Evolutionary conservation across 2,329 filamentous ascomycete genomes (phyloP).

Genomic region (Zymoseptoria brevis): DNA sequence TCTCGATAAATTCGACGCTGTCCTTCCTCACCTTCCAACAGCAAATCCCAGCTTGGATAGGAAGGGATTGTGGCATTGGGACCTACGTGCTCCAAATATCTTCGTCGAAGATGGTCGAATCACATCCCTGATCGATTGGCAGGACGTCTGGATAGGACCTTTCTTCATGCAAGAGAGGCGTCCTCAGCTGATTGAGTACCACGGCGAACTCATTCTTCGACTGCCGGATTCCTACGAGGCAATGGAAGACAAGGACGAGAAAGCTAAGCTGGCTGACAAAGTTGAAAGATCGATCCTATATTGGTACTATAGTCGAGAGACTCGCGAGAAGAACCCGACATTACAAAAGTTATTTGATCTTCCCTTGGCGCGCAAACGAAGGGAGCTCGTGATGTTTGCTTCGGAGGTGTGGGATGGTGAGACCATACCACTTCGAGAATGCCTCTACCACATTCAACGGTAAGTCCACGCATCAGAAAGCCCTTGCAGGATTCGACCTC

Average conservation of each 20-base stretch:
- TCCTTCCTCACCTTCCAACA: conserved; percentile 2
- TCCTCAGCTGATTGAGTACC: conserved; percentile 26
- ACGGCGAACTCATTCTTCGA: conserved; percentile 23
- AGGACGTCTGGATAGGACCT: conserved; percentile 28
- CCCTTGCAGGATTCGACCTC: background rate
- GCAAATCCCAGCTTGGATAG: conserved; percentile 14
- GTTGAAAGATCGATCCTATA: conserved; percentile 24
- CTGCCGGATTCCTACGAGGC: conserved; percentile 21
- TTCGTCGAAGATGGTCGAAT: conserved; percentile 33
- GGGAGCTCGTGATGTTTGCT: conserved; percentile 26
- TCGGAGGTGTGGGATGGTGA: conserved; percentile 28
- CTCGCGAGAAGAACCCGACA: conserved; percentile 22
- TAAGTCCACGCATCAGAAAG: conserved; percentile 13
- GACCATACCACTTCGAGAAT: conserved; percentile 28
- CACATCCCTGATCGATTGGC: conserved; percentile 38
- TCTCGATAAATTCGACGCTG: conserved; percentile 5
- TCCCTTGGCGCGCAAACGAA: conserved; percentile 20
- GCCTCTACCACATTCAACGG: conserved; percentile 27
- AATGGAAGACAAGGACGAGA: conserved; percentile 24
- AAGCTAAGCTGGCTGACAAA: conserved; percentile 19
- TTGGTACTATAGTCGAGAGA: conserved; percentile 27
- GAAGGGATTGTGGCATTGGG: conserved; percentile 34
- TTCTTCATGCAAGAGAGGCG: conserved; percentile 22
- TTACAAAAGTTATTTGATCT: conserved; percentile 22
- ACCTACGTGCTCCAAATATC: conserved; percentile 34